phyloP scores from a whole-genome alignment of 768 basidiomycete genomes.

The Phlebiopsis gigantea region DNA sequence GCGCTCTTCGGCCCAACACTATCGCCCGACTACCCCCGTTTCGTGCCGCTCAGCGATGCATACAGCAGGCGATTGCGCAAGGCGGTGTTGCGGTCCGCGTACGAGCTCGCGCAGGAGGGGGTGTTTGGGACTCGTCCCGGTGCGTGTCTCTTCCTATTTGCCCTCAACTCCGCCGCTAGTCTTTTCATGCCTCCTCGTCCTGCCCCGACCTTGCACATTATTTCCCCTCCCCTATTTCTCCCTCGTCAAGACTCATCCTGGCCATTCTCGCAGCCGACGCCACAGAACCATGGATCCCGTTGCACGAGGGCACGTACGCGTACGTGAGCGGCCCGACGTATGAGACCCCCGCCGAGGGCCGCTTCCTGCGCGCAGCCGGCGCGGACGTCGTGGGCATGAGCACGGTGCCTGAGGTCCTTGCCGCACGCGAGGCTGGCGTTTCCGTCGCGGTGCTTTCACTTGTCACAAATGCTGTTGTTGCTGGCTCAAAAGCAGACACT shows the following conservation, averaged over 20 bases:
- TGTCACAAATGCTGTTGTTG: slow-evolving; percentile 82
- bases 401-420: slow-evolving; percentile 85
- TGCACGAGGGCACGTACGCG: slow-evolving; percentile 82
- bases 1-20: slow-evolving; percentile 71
- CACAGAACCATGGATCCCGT: slow-evolving; percentile 26
- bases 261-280: too few species aligned
- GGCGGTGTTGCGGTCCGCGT: background rate
- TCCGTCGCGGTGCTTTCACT: slow-evolving; percentile 77
- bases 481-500: slow-evolving; percentile 58
- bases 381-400: slow-evolving; percentile 95
- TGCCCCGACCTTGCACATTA: slow-evolving; percentile 48
- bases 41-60: slow-evolving; percentile 80
- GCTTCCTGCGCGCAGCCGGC: slow-evolving; percentile 66
- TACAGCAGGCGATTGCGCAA: slow-evolving; percentile 49
- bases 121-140: background rate
- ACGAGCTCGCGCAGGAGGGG: background rate
- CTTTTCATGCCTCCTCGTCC: too few species aligned
- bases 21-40: slow-evolving; percentile 59
- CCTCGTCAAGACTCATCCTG: too few species aligned
- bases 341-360: slow-evolving; percentile 83
- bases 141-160: too few species aligned
- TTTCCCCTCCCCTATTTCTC: slow-evolving; percentile 68
- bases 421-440: slow-evolving; percentile 69
- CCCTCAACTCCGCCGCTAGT: too few species aligned
- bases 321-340: slow-evolving; percentile 92